phyloP scores from a whole-genome alignment of 345 rosid genomes.

The Salix brachista region DNA sequence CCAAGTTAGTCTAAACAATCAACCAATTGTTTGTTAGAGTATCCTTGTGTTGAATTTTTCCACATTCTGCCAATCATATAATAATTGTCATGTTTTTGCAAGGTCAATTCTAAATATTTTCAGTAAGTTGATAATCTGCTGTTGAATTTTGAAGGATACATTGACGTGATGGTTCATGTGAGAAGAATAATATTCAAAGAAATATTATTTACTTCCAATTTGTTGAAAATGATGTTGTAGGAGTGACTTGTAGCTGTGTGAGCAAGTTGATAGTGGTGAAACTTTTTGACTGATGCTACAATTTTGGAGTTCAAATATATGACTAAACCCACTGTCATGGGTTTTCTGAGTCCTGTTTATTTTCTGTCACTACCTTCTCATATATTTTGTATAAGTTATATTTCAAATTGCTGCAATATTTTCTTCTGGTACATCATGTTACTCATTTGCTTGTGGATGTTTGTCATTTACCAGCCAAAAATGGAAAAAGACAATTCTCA shows the following conservation, averaged over 20 bases:
- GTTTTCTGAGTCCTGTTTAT: too few species aligned
- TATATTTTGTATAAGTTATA: neutral
- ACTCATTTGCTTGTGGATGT: conserved; percentile 13
- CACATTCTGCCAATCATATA: too few species aligned
- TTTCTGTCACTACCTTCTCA: neutral
- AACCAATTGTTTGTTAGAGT: neutral
- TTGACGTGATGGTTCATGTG: too few species aligned
- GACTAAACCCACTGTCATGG: too few species aligned
- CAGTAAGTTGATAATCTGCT: neutral
- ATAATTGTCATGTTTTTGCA: too few species aligned
- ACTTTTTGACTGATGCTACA: neutral
- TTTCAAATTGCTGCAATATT: neutral
- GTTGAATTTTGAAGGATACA: too few species aligned
- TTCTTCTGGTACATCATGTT: neutral
- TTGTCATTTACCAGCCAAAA: conserved; percentile 39
- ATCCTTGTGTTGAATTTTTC: too few species aligned
- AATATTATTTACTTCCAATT: neutral
- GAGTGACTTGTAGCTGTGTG: neutral
- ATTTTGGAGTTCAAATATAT: too few species aligned
- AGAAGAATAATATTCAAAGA: too few species aligned
- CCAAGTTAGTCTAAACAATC: neutral
- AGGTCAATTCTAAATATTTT: neutral
- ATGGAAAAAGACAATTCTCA: conserved; percentile 33
- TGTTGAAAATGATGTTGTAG: neutral
- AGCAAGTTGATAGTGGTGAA: neutral